Evolutionary conservation across 2,329 filamentous ascomycete genomes (phyloP).

Genomic region (Decorospora gaudefroyi): DNA sequence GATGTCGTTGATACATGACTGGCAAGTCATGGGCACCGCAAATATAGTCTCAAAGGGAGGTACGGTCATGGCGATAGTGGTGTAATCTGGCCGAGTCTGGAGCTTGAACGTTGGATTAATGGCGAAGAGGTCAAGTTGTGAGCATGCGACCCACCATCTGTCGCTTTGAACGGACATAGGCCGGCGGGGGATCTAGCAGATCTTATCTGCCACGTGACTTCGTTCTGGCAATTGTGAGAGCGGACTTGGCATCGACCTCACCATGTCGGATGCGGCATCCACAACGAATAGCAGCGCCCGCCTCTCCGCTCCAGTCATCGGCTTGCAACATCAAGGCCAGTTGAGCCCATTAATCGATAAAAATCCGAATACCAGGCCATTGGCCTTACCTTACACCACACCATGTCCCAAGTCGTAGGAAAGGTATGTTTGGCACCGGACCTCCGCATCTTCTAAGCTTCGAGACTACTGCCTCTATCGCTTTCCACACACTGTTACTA

Average conservation of each 20-base stretch:
- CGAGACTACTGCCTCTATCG: not conserved
- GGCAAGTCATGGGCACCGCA: constrained; percentile 90
- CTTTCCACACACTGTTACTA: not conserved
- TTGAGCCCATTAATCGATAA: not conserved
- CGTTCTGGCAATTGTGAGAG: constrained; percentile 21
- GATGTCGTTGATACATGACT: constrained; percentile 84
- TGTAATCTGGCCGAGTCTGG: not conserved
- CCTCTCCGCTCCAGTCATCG: not conserved
- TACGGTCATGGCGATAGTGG: constrained; percentile 34
- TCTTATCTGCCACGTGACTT: constrained; percentile 21
- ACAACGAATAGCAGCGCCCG: constrained; percentile 11
- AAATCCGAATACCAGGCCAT: constrained; percentile 20
- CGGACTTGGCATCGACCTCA: constrained; percentile 22
- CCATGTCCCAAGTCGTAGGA: constrained; percentile 80
- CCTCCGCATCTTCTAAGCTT: constrained; percentile 22
- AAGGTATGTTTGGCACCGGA: constrained; percentile 59
- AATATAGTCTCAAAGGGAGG: constrained; percentile 75
- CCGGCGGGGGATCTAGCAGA: no score
- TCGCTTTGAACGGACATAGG: constrained; percentile 48
- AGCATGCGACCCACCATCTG: constrained; percentile 16
- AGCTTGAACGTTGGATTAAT: constrained; percentile 1
- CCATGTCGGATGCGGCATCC: constrained; percentile 17
- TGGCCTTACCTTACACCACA: constrained; percentile 33
- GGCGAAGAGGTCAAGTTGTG: constrained; percentile 13
- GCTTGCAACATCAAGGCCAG: not conserved